Evolutionary conservation across 345 rosid species (phyloP).

Genomic region (Rubroshorea leprosula): DNA sequence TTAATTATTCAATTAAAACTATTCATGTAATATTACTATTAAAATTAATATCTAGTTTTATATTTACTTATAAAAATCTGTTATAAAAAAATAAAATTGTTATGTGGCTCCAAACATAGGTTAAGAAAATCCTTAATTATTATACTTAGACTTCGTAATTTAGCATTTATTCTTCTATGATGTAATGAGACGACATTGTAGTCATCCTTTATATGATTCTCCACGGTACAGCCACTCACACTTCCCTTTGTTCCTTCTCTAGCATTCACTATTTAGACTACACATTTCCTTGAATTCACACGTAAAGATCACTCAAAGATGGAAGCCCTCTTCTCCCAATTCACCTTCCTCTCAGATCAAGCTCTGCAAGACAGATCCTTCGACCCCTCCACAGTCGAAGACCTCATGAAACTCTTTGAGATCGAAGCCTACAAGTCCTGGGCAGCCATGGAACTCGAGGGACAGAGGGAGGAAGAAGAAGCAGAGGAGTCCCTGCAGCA

Average conservation of each 20-base stretch:
- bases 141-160: too few relatives aligned
- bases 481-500: slow-evolving; percentile 39
- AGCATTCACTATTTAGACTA: neutral
- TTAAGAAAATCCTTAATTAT: too few relatives aligned
- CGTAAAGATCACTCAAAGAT: slow-evolving; percentile 18
- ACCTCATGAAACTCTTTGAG: slow-evolving; percentile 79
- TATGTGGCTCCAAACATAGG: too few relatives aligned
- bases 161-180: too few relatives aligned
- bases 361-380: slow-evolving; percentile 64
- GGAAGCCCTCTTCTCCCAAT: slow-evolving; percentile 78
- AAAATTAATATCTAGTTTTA: too few relatives aligned
- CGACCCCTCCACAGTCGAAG: slow-evolving; percentile 67
- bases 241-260: neutral
- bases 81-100: too few relatives aligned
- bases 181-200: too few relatives aligned
- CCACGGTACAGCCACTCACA: neutral
- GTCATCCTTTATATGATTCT: slow-evolving; percentile 9
- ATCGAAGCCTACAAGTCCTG: slow-evolving; percentile 77
- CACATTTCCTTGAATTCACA: slow-evolving; percentile 2
- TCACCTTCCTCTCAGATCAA: slow-evolving; percentile 69
- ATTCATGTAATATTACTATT: too few relatives aligned
- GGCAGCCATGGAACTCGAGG: slow-evolving; percentile 61
- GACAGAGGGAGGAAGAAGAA: slow-evolving; percentile 30
- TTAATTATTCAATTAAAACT: too few relatives aligned
- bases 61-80: too few relatives aligned